Conservation (phyloP, 768 basidiomycete genomes). For the Tulasnella sp. region DNA sequence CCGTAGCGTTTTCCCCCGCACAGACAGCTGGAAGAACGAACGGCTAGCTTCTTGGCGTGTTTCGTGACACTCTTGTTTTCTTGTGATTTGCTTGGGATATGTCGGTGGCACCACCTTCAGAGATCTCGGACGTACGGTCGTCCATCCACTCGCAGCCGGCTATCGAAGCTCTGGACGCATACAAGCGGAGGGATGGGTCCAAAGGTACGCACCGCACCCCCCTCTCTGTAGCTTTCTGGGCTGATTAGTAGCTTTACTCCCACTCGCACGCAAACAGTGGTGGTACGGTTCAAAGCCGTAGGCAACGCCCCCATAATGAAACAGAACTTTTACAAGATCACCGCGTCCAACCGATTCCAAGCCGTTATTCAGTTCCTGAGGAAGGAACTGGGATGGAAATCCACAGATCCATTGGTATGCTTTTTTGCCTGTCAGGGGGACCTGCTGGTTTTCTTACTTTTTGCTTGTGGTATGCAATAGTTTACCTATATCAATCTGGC, state of each 20-base stretch:
- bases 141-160: conserved; percentile 25
- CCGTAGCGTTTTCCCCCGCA: too few relatives aligned
- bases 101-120: neutral
- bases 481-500: conserved; percentile 54
- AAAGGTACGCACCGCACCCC: conserved; percentile 41
- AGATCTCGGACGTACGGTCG: conserved; percentile 14
- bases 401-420: conserved; percentile 71
- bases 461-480: conserved; percentile 20
- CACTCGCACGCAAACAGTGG: conserved; percentile 40
- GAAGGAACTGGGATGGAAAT: conserved; percentile 78
- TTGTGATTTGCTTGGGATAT: neutral
- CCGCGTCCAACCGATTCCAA: conserved; percentile 85
- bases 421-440: neutral
- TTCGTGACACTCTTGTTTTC: too few relatives aligned
- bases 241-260: neutral
- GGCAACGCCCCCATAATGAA: conserved; percentile 99
- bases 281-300: conserved; percentile 94
- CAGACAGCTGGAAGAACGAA: too few relatives aligned
- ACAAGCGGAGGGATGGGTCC: conserved; percentile 72
- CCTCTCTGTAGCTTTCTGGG: neutral
- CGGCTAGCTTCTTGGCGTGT: too few relatives aligned
- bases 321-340: conserved; percentile 97
- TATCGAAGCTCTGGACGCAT: conserved; percentile 63
- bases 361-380: conserved; percentile 88
- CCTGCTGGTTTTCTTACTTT: neutral